These are phyloP conservation scores for Paraconiothyrium sp. DNA, from an alignment of 2,329 filamentous ascomycete species.

Conservation along the genomic window DNA sequence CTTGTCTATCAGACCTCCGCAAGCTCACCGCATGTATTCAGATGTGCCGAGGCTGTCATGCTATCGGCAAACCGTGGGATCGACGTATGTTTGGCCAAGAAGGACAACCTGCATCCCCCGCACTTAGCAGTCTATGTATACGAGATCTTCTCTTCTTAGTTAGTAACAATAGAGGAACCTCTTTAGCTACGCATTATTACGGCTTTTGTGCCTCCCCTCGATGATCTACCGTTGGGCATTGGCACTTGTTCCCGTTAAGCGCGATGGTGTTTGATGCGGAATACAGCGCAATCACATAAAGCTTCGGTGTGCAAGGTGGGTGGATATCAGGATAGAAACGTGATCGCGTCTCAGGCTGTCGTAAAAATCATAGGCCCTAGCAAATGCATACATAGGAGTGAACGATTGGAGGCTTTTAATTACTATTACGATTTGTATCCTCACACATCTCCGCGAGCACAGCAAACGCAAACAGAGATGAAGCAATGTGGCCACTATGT, in stretches of 20 bases:
- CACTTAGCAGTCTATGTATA: too few species aligned
- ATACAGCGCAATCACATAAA: not conserved
- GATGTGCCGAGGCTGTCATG: not conserved
- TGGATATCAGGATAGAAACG: not conserved
- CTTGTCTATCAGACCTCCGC: not conserved
- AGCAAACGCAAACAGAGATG: too few species aligned
- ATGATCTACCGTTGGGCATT: too few species aligned
- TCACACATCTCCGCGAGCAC: too few species aligned
- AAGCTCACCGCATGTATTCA: not conserved
- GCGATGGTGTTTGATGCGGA: too few species aligned
- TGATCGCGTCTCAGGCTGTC: not conserved
- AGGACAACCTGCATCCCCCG: not conserved
- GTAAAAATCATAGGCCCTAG: not conserved
- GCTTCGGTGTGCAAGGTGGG: not conserved
- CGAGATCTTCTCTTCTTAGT: too few species aligned
- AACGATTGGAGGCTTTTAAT: not conserved
- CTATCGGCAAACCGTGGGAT: not conserved
- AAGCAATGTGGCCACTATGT: not conserved
- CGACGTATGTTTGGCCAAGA: not conserved
- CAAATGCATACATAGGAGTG: not conserved
- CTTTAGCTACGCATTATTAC: too few species aligned
- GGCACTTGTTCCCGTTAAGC: too few species aligned
- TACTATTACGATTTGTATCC: too few species aligned
- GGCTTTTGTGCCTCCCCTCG: too few species aligned
- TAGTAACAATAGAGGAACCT: too few species aligned